phyloP scores from a whole-genome alignment of 1,139 yeast species.

The Hansenula sp. region DNA sequence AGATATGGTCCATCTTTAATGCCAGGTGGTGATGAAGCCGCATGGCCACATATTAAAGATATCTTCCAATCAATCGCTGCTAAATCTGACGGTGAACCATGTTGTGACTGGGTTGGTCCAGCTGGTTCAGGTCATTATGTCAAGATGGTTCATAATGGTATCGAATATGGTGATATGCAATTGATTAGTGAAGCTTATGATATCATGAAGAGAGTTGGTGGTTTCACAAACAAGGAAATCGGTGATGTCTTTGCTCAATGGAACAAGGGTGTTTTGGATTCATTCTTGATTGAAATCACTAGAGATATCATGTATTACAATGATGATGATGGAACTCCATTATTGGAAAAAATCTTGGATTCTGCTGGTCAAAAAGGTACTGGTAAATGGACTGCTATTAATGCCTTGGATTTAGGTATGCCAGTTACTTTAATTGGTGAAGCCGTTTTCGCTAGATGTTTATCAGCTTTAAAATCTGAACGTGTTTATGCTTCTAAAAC shows the following conservation, averaged over 20 bases:
- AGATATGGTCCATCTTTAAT: slow-evolving; percentile 98
- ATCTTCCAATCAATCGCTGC: slow-evolving; percentile 97
- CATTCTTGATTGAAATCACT: slow-evolving; percentile 95
- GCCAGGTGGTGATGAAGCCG: slow-evolving; percentile 99
- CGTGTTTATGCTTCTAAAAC: slow-evolving; percentile 80
- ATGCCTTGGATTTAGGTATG: slow-evolving; percentile 96
- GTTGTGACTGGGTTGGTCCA: slow-evolving; percentile 99
- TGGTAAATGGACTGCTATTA: slow-evolving; percentile 99
- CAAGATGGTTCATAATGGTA: slow-evolving; percentile 99
- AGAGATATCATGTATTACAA: slow-evolving; percentile 87
- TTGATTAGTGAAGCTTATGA: slow-evolving; percentile 97
- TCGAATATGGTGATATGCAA: slow-evolving; percentile 99
- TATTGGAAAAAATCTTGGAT: slow-evolving; percentile 95
- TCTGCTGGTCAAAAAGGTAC: slow-evolving; percentile 99
- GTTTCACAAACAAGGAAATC: slow-evolving; percentile 85
- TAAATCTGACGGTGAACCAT: slow-evolving; percentile 96
- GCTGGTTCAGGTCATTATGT: slow-evolving; percentile 99
- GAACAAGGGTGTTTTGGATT: slow-evolving; percentile 97
- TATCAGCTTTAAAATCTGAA: slow-evolving; percentile 88
- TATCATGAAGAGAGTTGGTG: slow-evolving; percentile 90
- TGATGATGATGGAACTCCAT: slow-evolving; percentile 83
- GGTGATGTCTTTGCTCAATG: slow-evolving; percentile 88
- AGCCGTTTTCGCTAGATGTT: slow-evolving; percentile 96
- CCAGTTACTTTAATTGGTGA: slow-evolving; percentile 98
- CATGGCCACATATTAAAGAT: slow-evolving; percentile 97